Evolutionary conservation across 176 grass and related monocot species (phyloP), one percentile per base, ranked within the genome.

Genomic region (Eleusine coracana): DNA sequence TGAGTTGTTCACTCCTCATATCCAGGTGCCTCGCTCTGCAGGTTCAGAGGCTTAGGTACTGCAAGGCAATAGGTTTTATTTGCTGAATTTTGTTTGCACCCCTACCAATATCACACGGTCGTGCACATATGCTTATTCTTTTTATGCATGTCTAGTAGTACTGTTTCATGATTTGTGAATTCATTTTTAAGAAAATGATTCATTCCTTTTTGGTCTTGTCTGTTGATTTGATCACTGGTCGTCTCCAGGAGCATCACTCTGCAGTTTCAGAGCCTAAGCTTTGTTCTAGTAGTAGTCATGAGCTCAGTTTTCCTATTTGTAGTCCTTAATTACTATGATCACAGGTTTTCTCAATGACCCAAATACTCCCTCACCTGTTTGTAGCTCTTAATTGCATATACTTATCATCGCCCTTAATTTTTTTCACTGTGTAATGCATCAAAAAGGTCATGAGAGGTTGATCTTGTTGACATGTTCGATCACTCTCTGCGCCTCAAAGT

Each of bases 1-100:
- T 59, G 36, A 45, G 27, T 25, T 42, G 12, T 25, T 51, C 49
- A 41, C 45, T 55, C 11, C 10, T 40, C 46, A 40, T 25, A 34
- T 80, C 46, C 64, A 25, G 68, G 37, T 56, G 8, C 14, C 40
- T 61, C 23, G 3, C 68, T 61, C 25, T 82, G 25, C 54, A 82
- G 52, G 54, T 37, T 45, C 36, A 82, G 25, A 79, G 9, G 25
- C 48, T 49, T 34, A 39, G 44, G 2, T 40, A 14, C 18, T 73
- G 71, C 45, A 52, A 5, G 28, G 59, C 21, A 31, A 51, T 45
- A 51, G 49, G 45, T 48, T 48, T 12, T 42, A 6, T 6, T 42
- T 42, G 40, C 5, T 42, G 40, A 42, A 42, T 42, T 42, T 42
- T 42, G 2, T 34, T 34, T 34, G 31, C 31, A 34, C 31, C 31